These are phyloP conservation scores for Scheffersomyces cryptocercus DNA, from an alignment of 1,139 yeast species.

Conservation along the genomic window DNA sequence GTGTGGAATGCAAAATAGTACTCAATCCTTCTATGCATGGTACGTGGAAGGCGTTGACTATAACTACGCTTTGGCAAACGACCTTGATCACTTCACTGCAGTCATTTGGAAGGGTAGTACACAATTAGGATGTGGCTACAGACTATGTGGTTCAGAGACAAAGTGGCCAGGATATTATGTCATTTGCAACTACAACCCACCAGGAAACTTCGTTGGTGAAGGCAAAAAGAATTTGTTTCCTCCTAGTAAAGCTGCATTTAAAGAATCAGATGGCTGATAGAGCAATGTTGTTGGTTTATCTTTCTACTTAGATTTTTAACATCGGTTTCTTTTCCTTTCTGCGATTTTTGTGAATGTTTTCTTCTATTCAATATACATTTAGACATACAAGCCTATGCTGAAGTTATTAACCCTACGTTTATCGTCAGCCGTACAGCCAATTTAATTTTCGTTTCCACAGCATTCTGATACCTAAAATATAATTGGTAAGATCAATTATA, in stretches of 20 bases:
- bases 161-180: slow-evolving; percentile 50
- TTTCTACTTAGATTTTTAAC: too few relatives aligned
- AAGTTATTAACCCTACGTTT: too few relatives aligned
- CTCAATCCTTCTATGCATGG: slow-evolving; percentile 75
- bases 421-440: too few relatives aligned
- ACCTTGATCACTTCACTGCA: slow-evolving; percentile 44
- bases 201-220: slow-evolving; percentile 53
- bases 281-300: too few relatives aligned
- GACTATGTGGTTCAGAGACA: slow-evolving; percentile 39
- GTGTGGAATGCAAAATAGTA: slow-evolving; percentile 59
- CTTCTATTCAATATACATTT: too few relatives aligned
- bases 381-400: too few relatives aligned
- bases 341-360: too few relatives aligned
- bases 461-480: too few relatives aligned
- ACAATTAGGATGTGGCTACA: slow-evolving; percentile 40
- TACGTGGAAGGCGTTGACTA: slow-evolving; percentile 66
- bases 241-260: not conserved
- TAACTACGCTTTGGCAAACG: slow-evolving; percentile 42
- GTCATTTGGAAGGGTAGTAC: slow-evolving; percentile 39
- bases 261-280: too few relatives aligned
- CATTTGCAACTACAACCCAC: slow-evolving; percentile 53
- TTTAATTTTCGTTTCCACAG: too few relatives aligned
- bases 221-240: slow-evolving; percentile 53
- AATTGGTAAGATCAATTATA: too few relatives aligned
- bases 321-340: too few relatives aligned